A percentile compares a stretch with the other conserved stretches of the same genome.
These are phyloP conservation scores for Fusarium pseudoanthophilum DNA, from an alignment of 2,329 filamentous ascomycete genomes.

Conservation along the genomic window DNA sequence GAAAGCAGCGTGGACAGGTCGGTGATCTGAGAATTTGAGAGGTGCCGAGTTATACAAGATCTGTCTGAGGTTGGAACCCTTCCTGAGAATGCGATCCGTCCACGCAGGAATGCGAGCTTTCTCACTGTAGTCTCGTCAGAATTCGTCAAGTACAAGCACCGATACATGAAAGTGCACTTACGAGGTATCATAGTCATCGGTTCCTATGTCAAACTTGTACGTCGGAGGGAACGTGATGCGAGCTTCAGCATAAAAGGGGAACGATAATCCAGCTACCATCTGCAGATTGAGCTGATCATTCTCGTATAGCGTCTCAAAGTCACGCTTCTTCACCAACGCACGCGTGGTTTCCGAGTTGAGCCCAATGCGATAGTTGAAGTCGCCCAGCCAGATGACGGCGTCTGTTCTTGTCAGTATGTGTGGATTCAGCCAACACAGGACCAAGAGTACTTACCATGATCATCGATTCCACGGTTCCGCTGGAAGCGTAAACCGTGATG, in stretches of 20 bases:
- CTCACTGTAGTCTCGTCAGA: conserved; percentile 65
- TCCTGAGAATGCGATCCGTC: conserved; percentile 93
- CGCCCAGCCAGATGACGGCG: conserved; percentile 91
- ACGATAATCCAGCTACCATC: conserved; percentile 92
- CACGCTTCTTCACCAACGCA: conserved; percentile 74
- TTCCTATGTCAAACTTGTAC: conserved; percentile 93
- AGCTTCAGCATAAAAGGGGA: conserved; percentile 91
- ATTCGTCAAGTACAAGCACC: neutral
- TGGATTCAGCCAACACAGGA: conserved; percentile 14
- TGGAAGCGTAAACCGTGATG: conserved; percentile 89
- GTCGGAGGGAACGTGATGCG: conserved; percentile 90
- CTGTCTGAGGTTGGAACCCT: conserved; percentile 85
- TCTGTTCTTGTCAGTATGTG: conserved; percentile 53
- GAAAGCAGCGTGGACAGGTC: conserved; percentile 93
- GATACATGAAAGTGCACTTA: conserved; percentile 53
- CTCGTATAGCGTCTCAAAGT: conserved; percentile 84
- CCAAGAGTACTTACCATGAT: conserved; percentile 72
- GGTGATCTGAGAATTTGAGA: conserved; percentile 90
- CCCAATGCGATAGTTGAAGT: conserved; percentile 98
- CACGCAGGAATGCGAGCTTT: conserved; percentile 96
- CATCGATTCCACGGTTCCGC: conserved; percentile 87
- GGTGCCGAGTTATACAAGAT: conserved; percentile 84
- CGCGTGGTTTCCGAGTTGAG: conserved; percentile 81
- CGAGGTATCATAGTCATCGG: conserved; percentile 91
- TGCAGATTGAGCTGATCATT: conserved; percentile 97